Evolutionary conservation across 2,329 filamentous ascomycete species (phyloP), one percentile per base, ranked within the genome.

Genomic region (Zelopaecilomyces penicillatus): DNA sequence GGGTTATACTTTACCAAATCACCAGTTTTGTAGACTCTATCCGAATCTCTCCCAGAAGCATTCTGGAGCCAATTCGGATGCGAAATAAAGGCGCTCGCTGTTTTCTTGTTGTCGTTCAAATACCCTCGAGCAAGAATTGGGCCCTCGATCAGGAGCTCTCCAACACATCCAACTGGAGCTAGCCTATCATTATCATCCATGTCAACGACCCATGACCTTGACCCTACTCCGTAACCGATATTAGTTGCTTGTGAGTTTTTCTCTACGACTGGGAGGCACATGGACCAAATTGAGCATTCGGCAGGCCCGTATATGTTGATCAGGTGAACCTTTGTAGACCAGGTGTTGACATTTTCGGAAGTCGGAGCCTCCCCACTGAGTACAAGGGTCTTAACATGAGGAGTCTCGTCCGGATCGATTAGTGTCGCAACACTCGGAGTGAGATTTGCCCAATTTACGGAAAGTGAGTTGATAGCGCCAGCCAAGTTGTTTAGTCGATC

Each of bases 91-190:
- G 32, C 2, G 32, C 32, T 34, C 9, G 32, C 32, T 0, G 74
- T 76, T 48, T 70, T 69, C 19, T 59, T 56, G 0, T 61, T 55
- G 19, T 71, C 64, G 36, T 71, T 67, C 12, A 74, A 57, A 48
- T 78, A 78, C n/a, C 71, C 71, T 32, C 65, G 58, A 10, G 67
- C 71, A n/a, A 78, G 58, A 10, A 66, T 64, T 3, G 71, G 70
- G 0, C 68, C 68, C 40, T 63, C 63, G 34, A 70, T 52, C 6
- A 62, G 44, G 9, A 67, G 49, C 45, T 67, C 64, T 9, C 32
- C 32, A 34, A 34, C 12, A 12, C 32, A 34, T 34, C 32, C 32
- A 34, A 34, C 32, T 34, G 32, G 32, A 34, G 32, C 32, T 34
- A 34, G 32, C 32, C 32, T 34, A 12, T 34, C 2, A 12, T 34